Evolutionary conservation across 257 asterid genomes (phyloP), one percentile per base, ranked within the genome.

Genomic region (Leptodermis oblonga): DNA sequence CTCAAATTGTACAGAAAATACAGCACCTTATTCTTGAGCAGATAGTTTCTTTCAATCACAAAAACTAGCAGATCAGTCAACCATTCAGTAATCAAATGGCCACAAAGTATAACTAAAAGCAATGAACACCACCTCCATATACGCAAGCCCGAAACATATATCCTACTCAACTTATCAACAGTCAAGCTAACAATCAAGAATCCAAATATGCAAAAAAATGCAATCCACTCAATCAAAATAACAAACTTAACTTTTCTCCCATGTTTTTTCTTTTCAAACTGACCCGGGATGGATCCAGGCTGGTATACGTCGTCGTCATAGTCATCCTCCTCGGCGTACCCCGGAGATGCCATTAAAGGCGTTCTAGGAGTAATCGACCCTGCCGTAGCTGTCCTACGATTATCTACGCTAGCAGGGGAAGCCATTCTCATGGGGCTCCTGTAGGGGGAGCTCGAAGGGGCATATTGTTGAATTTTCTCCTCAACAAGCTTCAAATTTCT

Each of bases 81-180:
- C 96, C 97, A 90, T 31, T 72, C 85, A 0, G 92, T 82, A 12
- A 88, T 79, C 49, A 90, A 8, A 43, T 81, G 89, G 68, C 97
- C 97, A 70, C 97, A 87, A 28, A 85, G 75, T 26, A 87, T 79
- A 0, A 80, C 92, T 74, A 88, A 65, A 5, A 73, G 81, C 2
- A 88, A 30, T 2, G 86, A 87, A 70, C 83, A 81, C 96, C 90
- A 86, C 77, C 77, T 90, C 97, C 97, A 90, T 26, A 88, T 4
- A 26, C 63, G 70, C 74, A 88, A 65, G 8, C 85, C 72, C 89
- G 83, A 85, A 15, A 78, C 60, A 0, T 34, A 1, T 8, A 30
- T 20, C 12, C 46, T 6, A 4, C 39, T 61, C 4, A 86, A 26
- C 80, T 73, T 69, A n/a, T 59, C 4, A 62, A 88, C 63, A 0